phyloP scores from a whole-genome alignment of 2,329 filamentous ascomycete species.

The Emmonsiellopsis sp. region DNA sequence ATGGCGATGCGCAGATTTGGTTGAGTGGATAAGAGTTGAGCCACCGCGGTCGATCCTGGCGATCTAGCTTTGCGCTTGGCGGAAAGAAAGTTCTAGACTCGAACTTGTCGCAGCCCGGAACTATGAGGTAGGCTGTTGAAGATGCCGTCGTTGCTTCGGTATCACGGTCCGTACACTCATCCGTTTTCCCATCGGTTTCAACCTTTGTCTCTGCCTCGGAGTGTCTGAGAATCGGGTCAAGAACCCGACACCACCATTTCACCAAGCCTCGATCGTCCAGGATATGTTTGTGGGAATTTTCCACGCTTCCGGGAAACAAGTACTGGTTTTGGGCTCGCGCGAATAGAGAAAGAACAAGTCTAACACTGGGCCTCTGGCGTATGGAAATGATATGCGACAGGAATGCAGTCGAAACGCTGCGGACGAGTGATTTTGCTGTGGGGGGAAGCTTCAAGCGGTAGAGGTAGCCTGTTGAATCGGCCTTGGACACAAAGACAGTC shows the following conservation, averaged over 20 bases:
- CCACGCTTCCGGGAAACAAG: slow-evolving; percentile 82
- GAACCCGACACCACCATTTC: slow-evolving; percentile 87
- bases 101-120: slow-evolving; percentile 75
- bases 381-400: slow-evolving; percentile 63
- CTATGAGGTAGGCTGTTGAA: slow-evolving; percentile 70
- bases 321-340: slow-evolving; percentile 89
- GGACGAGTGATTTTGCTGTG: slow-evolving; percentile 55
- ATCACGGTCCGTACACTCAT: slow-evolving; percentile 14
- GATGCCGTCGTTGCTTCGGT: slow-evolving; percentile 31
- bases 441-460: slow-evolving; percentile 52
- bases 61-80: slow-evolving; percentile 30
- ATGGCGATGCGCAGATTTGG: slow-evolving; percentile 58
- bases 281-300: slow-evolving; percentile 79
- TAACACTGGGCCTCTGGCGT: slow-evolving; percentile 53
- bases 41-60: slow-evolving; percentile 33
- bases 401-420: slow-evolving; percentile 64
- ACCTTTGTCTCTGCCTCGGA: slow-evolving; percentile 30
- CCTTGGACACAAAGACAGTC: slow-evolving; percentile 91
- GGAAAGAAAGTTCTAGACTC: slow-evolving; percentile 77
- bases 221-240: slow-evolving; percentile 62
- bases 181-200: slow-evolving; percentile 10
- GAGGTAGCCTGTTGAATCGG: slow-evolving; percentile 88
- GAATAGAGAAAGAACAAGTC: slow-evolving; percentile 77
- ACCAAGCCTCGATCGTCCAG: slow-evolving; percentile 83
- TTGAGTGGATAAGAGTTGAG: slow-evolving; percentile 60